Evolutionary conservation across 192 early-diverging fungal genomes (phyloP).

Genomic region (Podila minutissima): DNA sequence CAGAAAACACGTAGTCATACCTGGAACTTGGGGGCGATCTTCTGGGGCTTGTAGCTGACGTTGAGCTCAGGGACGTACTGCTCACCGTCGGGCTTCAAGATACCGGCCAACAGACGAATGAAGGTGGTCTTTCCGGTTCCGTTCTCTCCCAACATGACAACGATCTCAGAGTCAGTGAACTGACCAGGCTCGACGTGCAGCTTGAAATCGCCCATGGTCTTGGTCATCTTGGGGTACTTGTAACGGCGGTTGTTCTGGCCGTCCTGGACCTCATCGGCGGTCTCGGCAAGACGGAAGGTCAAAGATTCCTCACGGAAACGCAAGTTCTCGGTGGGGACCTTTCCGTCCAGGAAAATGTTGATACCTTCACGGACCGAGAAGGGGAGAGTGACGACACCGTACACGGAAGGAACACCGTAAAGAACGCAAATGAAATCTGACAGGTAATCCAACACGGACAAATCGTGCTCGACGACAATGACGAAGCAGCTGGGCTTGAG

Average conservation of each 20-base stretch:
- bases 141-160: conserved; percentile 99
- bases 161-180: conserved; percentile 97
- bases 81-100: conserved; percentile 79
- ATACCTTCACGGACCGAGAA: conserved; percentile 98
- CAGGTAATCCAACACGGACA: conserved; percentile 96
- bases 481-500: conserved; percentile 81
- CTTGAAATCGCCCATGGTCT: conserved; percentile 87
- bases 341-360: conserved; percentile 98
- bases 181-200: conserved; percentile 80
- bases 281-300: conserved; percentile 93
- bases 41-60: conserved; percentile 98
- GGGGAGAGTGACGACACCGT: conserved; percentile 98
- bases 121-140: conserved; percentile 99
- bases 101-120: conserved; percentile 92
- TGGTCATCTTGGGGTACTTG: conserved; percentile 90
- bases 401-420: conserved; percentile 96
- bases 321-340: conserved; percentile 98
- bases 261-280: conserved; percentile 76
- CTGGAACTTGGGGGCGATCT: conserved; percentile 94
- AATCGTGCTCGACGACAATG: conserved; percentile 99
- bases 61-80: conserved; percentile 84
- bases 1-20: conserved; percentile 2
- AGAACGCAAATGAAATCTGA: conserved; percentile 98
- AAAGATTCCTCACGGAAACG: conserved; percentile 97
- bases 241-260: conserved; percentile 77